These are phyloP conservation scores for Cydonia oblonga DNA, from an alignment of 331 rosid species.

Conservation along the genomic window DNA sequence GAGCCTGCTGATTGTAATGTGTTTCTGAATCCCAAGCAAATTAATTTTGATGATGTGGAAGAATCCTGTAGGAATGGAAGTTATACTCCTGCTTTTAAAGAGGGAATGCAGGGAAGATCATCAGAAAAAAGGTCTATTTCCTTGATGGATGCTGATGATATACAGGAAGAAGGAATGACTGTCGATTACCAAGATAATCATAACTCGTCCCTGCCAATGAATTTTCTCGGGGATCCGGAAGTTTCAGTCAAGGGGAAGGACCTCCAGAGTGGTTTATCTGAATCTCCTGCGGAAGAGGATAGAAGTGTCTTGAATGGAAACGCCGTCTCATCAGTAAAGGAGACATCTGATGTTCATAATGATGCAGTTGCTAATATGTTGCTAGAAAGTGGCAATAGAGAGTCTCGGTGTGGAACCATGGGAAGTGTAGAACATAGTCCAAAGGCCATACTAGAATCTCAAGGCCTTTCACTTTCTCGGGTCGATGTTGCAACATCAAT, in stretches of 20 bases:
- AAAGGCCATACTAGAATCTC: conserved; percentile 20
- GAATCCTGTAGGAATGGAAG: conserved; percentile 21
- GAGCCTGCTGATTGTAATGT: conserved; percentile 25
- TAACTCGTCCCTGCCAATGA: conserved; percentile 13
- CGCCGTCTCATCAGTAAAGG: conserved; percentile 15
- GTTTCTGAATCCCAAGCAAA: conserved; percentile 44
- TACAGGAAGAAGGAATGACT: conserved; percentile 19
- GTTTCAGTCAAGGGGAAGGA: conserved; percentile 16
- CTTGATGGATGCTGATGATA: conserved; percentile 15
- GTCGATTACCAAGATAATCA: conserved; percentile 14
- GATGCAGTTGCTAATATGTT: conserved; percentile 8
- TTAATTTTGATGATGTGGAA: conserved; percentile 40
- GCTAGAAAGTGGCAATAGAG: conserved; percentile 12
- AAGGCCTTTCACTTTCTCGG: background rate
- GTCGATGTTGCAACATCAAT: background rate
- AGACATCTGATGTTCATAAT: conserved; percentile 18
- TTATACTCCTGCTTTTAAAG: conserved; percentile 15
- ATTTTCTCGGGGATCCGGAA: conserved; percentile 17
- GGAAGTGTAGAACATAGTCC: conserved; percentile 22
- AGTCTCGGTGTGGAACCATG: conserved; percentile 13
- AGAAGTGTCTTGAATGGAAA: background rate
- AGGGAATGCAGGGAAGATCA: conserved; percentile 13
- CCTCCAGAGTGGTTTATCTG: conserved; percentile 5
- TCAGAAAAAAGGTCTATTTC: conserved; percentile 5
- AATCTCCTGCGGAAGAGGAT: conserved; percentile 11